phyloP scores from a whole-genome alignment of 257 asterid genomes.

The Solanum habrochaites region DNA sequence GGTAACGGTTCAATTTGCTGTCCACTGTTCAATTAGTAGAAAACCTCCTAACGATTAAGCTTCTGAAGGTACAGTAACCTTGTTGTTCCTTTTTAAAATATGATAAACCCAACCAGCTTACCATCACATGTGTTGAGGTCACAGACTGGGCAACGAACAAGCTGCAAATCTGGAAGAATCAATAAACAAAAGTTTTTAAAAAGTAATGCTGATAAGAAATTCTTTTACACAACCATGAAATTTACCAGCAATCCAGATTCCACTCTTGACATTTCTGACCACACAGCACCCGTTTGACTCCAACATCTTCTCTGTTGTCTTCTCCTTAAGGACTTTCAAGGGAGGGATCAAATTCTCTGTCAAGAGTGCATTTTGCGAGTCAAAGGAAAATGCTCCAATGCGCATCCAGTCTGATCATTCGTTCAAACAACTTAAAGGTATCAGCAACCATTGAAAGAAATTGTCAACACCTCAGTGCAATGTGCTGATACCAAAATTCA shows the following conservation, averaged over 20 bases:
- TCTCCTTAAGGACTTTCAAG: conserved; percentile 25
- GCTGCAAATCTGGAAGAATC: conserved; percentile 72
- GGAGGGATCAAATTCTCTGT: conserved; percentile 46
- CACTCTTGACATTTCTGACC: conserved; percentile 51
- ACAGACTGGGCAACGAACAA: conserved; percentile 93
- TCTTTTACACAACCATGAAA: neutral
- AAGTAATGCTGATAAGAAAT: neutral
- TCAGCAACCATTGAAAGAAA: neutral
- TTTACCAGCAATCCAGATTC: conserved; percentile 98
- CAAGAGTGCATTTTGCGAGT: conserved; percentile 57
- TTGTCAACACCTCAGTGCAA: neutral
- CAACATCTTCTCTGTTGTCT: conserved; percentile 30
- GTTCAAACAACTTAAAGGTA: neutral
- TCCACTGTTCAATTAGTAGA: neutral
- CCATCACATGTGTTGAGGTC: conserved; percentile 93
- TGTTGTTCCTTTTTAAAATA: neutral
- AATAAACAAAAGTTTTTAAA: neutral
- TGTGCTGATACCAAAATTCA: neutral
- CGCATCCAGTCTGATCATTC: conserved; percentile 76
- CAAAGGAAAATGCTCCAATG: conserved; percentile 71
- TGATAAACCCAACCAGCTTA: conserved; percentile 13
- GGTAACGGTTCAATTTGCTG: neutral
- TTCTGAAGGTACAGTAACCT: neutral
- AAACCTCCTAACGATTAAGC: neutral
- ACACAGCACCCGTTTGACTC: conserved; percentile 42